These are phyloP conservation scores for Ceratobasidium sp. DNA, from an alignment of 1,284 basidiomycete genomes.

Conservation along the genomic window DNA sequence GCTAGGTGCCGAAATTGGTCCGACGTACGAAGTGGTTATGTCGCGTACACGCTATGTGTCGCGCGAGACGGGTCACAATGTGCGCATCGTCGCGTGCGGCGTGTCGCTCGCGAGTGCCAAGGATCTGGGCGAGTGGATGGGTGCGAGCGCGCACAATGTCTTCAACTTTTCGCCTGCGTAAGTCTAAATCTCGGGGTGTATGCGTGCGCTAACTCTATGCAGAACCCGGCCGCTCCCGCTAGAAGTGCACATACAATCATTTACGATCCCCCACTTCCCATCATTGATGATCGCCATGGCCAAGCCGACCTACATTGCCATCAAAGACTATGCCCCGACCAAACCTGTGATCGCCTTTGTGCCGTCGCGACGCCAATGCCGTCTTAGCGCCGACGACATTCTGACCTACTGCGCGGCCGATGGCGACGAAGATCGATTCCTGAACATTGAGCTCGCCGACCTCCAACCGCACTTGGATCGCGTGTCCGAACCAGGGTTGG, in stretches of 20 bases:
- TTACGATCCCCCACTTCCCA: conserved; percentile 95
- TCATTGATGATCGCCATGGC: conserved; percentile 99
- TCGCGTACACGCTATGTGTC: conserved; percentile 95
- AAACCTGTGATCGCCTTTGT: conserved; percentile 95
- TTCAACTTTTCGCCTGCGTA: conserved; percentile 97
- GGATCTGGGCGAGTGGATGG: conserved; percentile 98
- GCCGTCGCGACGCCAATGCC: conserved; percentile 91
- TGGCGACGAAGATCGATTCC: conserved; percentile 82
- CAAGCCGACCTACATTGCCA: conserved; percentile 95
- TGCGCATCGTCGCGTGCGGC: conserved; percentile 90
- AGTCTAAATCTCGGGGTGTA: conserved; percentile 40
- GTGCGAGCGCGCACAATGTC: conserved; percentile 87
- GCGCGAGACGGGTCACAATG: conserved; percentile 90
- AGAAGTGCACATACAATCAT: conserved; percentile 97
- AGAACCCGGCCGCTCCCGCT: conserved; percentile 94
- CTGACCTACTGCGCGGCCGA: conserved; percentile 90
- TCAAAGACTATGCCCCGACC: conserved; percentile 84
- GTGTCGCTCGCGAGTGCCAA: conserved; percentile 96
- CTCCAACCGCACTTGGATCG: conserved; percentile 89
- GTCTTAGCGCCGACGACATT: conserved; percentile 90
- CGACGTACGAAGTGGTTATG: conserved; percentile 94
- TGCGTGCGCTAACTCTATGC: conserved; percentile 22
- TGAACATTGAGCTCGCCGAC: conserved; percentile 86
- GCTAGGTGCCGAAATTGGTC: conserved; percentile 86
- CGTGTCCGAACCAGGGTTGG: conserved; percentile 77